Percentiles rank a stretch among this genome's conserved stretches.
Evolutionary conservation across 371 early-diverging fungal genomes (phyloP).

Genomic region (Circinella minor): DNA sequence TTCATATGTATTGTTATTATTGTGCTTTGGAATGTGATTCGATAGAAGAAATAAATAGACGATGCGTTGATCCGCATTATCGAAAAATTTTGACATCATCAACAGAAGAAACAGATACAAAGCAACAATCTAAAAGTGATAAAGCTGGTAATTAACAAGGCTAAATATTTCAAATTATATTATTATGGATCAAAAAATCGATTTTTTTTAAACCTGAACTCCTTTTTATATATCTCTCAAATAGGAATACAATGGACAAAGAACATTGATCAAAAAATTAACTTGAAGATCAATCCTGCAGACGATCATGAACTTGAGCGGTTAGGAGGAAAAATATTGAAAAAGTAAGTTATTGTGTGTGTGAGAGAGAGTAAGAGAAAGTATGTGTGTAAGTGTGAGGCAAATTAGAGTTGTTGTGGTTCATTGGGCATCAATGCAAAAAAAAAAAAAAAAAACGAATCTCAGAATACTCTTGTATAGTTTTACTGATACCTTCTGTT

Average conservation of each 20-base stretch:
- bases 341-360: slow-evolving; percentile 50
- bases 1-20: slow-evolving; percentile 95
- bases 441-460: too few relatives aligned
- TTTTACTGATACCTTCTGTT: too few relatives aligned
- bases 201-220: neutral
- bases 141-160: neutral
- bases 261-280: slow-evolving; percentile 69
- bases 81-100: slow-evolving; percentile 50
- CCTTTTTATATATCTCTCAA: neutral
- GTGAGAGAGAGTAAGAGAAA: neutral
- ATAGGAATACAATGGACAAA: slow-evolving; percentile 61
- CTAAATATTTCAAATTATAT: too few relatives aligned
- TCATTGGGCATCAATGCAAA: too few relatives aligned
- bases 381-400: too few relatives aligned
- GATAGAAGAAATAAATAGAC: slow-evolving; percentile 81
- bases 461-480: too few relatives aligned
- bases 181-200: too few relatives aligned
- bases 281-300: slow-evolving; percentile 63
- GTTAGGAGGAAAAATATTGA: slow-evolving; percentile 77
- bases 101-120: slow-evolving; percentile 24
- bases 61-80: slow-evolving; percentile 72
- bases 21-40: slow-evolving; percentile 83
- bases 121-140: slow-evolving; percentile 17
- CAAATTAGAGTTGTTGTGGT: too few relatives aligned
- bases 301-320: slow-evolving; percentile 70